Conservation (phyloP, 148 eudicot species). For the Silene conica region DNA sequence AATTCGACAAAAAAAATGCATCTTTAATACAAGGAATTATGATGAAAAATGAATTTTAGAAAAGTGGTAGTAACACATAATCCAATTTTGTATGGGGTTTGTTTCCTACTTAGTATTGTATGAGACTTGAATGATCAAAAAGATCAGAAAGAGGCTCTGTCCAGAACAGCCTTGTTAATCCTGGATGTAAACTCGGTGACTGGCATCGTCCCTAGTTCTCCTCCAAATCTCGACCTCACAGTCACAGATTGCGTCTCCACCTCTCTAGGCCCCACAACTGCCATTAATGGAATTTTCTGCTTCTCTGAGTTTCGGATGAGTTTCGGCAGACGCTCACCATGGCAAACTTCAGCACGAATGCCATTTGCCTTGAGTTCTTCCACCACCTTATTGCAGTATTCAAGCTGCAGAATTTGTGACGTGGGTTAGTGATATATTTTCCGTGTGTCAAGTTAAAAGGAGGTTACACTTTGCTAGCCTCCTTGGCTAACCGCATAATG, state of each 20-base stretch:
- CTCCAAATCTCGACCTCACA: constrained; percentile 80
- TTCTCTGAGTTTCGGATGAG: constrained; percentile 86
- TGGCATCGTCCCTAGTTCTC: constrained; percentile 70
- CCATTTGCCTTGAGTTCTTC: constrained; percentile 55
- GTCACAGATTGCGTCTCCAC: constrained; percentile 73
- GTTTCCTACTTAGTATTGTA: neutral
- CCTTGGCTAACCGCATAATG: too few species aligned
- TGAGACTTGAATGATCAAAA: neutral
- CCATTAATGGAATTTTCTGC: constrained; percentile 91
- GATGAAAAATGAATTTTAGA: neutral
- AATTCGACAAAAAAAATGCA: neutral
- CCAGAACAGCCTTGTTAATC: constrained; percentile 46
- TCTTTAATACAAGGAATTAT: neutral
- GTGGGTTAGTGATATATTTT: neutral
- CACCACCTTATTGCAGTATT: constrained; percentile 60
- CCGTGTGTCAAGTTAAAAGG: neutral
- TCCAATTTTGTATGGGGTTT: constrained; percentile 9
- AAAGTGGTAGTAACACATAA: neutral
- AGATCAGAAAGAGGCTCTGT: constrained; percentile 50
- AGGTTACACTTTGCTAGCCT: neutral
- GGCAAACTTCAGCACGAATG: constrained; percentile 77
- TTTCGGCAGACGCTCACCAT: constrained; percentile 87
- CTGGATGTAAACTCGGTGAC: constrained; percentile 57
- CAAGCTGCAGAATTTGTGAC: constrained; percentile 40
- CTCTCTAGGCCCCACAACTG: constrained; percentile 85